Evolutionary conservation across 495 filamentous ascomycete species (phyloP).

Genomic region (Physcia stellaris): DNA sequence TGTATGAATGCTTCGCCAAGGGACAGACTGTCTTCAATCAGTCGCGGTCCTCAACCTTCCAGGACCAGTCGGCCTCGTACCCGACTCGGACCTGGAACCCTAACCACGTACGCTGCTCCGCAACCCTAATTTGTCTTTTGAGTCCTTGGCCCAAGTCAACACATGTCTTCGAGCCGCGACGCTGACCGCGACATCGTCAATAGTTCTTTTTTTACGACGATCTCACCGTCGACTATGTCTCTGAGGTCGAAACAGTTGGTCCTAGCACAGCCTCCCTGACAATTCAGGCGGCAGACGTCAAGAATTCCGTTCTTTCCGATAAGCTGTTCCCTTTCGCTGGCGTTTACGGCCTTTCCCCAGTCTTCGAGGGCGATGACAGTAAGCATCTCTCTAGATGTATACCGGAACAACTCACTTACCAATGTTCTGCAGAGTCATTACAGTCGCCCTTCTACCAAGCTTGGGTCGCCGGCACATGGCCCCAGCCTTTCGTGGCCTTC

Average conservation of each 20-base stretch:
- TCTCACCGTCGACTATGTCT: conserved; percentile 1
- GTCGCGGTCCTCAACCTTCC: not conserved
- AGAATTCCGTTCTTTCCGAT: not conserved
- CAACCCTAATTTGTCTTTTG: no score
- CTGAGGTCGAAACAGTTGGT: not conserved
- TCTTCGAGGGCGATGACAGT: not conserved
- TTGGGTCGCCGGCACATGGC: conserved; percentile 2
- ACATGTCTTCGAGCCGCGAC: no score
- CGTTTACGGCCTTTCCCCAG: conserved; percentile 1
- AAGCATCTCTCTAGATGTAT: not conserved
- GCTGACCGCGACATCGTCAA: no score
- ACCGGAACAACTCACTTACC: not conserved
- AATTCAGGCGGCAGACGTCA: not conserved
- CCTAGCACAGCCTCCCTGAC: not conserved
- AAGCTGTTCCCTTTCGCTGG: not conserved
- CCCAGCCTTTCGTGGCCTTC: conserved; percentile 4
- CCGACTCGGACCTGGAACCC: conserved; percentile 1
- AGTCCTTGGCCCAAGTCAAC: no score
- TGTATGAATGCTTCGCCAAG: conserved; percentile 1
- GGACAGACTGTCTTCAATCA: conserved; percentile 1
- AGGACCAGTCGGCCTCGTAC: not conserved
- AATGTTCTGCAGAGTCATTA: not conserved
- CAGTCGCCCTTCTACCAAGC: conserved; percentile 6
- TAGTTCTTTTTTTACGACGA: conserved; percentile 2
- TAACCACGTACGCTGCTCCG: no score